Evolutionary conservation across 495 filamentous ascomycete genomes (phyloP).

Genomic region (Pseudoneurospora amorphoporcata): DNA sequence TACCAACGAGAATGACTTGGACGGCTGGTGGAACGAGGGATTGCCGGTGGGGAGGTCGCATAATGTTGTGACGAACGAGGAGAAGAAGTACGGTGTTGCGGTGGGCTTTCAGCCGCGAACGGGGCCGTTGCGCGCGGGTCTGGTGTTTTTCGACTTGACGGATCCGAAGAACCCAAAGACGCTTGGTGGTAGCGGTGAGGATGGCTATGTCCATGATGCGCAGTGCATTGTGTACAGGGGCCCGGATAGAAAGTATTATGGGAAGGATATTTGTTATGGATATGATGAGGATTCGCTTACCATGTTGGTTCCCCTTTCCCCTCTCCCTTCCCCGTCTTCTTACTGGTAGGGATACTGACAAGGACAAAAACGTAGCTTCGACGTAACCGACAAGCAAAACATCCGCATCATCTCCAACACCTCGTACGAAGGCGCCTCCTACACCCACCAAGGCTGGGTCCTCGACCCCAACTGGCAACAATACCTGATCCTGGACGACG

Average conservation of each 20-base stretch:
- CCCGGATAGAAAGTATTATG: slow-evolving; percentile 38
- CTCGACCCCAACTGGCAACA: slow-evolving; percentile 29
- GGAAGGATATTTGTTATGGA: slow-evolving; percentile 46
- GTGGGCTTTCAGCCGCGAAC: slow-evolving; percentile 35
- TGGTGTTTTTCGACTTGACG: slow-evolving; percentile 42
- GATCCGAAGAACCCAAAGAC: slow-evolving; percentile 37
- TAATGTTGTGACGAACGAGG: slow-evolving; percentile 41
- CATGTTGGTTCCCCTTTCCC: slow-evolving; percentile 15
- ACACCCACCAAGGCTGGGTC: slow-evolving; percentile 45
- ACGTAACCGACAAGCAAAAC: slow-evolving; percentile 41
- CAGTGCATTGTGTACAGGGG: slow-evolving; percentile 47
- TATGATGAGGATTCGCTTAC: slow-evolving; percentile 39
- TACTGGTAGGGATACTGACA: background rate
- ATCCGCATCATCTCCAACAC: slow-evolving; percentile 41
- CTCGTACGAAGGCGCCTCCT: slow-evolving; percentile 41
- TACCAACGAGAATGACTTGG: slow-evolving; percentile 24
- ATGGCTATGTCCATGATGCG: slow-evolving; percentile 49
- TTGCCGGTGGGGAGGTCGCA: slow-evolving; percentile 34
- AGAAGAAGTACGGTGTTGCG: slow-evolving; percentile 29
- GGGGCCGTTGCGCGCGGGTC: slow-evolving; percentile 26
- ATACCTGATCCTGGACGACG: slow-evolving; percentile 46
- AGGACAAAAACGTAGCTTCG: slow-evolving; percentile 21
- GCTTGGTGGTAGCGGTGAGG: slow-evolving; percentile 34
- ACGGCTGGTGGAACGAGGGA: slow-evolving; percentile 16
- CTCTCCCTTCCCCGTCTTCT: background rate